Conservation (phyloP, 2,329 filamentous ascomycete species). For the Microcyclospora tardicrescens region DNA sequence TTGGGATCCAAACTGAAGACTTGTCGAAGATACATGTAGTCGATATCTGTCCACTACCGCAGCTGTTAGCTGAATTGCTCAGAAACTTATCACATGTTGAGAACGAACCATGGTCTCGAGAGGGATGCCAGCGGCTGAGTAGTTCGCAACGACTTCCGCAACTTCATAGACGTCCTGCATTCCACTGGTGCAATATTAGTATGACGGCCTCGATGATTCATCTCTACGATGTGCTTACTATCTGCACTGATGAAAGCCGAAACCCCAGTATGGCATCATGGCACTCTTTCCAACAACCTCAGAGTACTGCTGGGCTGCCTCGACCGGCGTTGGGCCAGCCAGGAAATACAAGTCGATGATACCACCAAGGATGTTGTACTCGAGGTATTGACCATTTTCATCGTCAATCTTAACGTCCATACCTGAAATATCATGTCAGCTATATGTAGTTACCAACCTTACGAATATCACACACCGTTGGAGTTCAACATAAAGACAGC, state of each 20-base stretch:
- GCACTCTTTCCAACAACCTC: slow-evolving; percentile 36
- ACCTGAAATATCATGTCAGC: slow-evolving; percentile 1
- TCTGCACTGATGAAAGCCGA: slow-evolving; percentile 41
- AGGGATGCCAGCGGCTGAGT: slow-evolving; percentile 48
- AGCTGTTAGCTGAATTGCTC: slow-evolving; percentile 32
- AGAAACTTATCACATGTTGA: too few relatives aligned
- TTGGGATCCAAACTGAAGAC: slow-evolving; percentile 54
- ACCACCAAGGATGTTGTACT: slow-evolving; percentile 69
- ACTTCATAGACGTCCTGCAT: slow-evolving; percentile 49
- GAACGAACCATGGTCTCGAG: slow-evolving; percentile 42
- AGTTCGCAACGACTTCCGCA: slow-evolving; percentile 52
- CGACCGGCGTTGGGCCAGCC: slow-evolving; percentile 33
- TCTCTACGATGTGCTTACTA: slow-evolving; percentile 2
- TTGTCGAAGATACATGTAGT: slow-evolving; percentile 32
- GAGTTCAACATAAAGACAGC: slow-evolving; percentile 61
- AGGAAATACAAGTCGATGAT: slow-evolving; percentile 53
- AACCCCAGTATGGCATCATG: slow-evolving; percentile 40
- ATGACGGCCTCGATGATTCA: neutral
- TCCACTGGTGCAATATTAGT: slow-evolving; percentile 23
- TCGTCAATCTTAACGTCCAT: slow-evolving; percentile 68
- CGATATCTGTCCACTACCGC: slow-evolving; percentile 16
- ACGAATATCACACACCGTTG: slow-evolving; percentile 32
- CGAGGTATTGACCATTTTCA: slow-evolving; percentile 53
- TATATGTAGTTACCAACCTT: neutral
- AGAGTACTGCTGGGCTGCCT: slow-evolving; percentile 38